Base-by-base conservation (phyloP, 1,284 basidiomycete species). In the Marasmius fiardii region DNA sequence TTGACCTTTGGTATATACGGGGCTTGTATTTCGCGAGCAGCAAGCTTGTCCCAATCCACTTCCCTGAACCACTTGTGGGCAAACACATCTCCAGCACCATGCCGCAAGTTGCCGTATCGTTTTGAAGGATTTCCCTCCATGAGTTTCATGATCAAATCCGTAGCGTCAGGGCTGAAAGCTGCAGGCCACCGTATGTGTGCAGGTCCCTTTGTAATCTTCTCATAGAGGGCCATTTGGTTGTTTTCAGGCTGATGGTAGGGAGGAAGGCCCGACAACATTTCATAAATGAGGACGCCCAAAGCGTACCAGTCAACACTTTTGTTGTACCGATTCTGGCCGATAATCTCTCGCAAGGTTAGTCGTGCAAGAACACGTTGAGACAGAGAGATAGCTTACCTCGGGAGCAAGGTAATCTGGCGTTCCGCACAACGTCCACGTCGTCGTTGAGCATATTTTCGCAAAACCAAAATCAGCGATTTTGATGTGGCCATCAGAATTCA, bases 291-390 rank as follows among this genome's bases (percentile, higher is more conserved):
- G 26, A 99, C 94, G 49, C 96, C 96, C 33, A 99, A 83, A 0
- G 97, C 95, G 71, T 98, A 99, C 96, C 96, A 99, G 68, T 99
- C 97, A 1, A 99, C 96, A 63, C 86, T 90, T 73, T 98, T 98
- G 78, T 97, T 98, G 76, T 99, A 98, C 2, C 95, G 88, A 62
- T 92, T 89, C 62, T 93, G 91, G 58, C 87, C 85, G 54, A 98
- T 90, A 60, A 95, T 85, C 86, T 88, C 57, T 51, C 3, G n/a
- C 12, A 49, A 41, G 34, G 41, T 59, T n/a, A 63, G 28, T 6
- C 43, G 20, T 28, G 0, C 24, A 14, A 21, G 12, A 53, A 26
- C n/a, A 24, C 47, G 35, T 39, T 31, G 58, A 26, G 43, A 23
- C 43, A 33, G 11, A 7, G 37, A 33, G 23, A 44, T 50, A 62